Evolutionary conservation across 176 grass and related monocot genomes (phyloP).

Genomic region (Ampelocalamus luodianensis): DNA sequence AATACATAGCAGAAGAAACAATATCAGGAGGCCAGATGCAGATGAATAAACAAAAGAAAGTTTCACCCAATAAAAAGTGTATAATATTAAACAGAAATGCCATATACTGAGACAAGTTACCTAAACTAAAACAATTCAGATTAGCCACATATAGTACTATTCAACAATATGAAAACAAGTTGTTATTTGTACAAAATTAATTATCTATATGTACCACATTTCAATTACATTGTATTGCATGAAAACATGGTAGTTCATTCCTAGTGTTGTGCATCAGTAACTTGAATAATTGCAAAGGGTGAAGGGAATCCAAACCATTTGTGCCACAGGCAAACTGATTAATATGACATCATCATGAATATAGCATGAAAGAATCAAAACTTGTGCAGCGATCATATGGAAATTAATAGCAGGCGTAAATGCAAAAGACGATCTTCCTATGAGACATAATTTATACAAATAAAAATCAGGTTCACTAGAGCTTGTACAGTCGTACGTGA

Average conservation of each 20-base stretch:
- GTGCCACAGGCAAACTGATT: not conserved
- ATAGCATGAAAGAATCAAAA: conserved; percentile 1
- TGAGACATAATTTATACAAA: not conserved
- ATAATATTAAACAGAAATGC: not conserved
- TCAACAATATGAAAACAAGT: not conserved
- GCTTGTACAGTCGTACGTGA: not conserved
- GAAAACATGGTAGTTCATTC: not conserved
- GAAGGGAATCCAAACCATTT: not conserved
- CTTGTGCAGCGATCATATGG: not conserved
- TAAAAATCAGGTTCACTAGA: conserved; percentile 9
- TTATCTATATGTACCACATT: not conserved
- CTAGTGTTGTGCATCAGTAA: not conserved
- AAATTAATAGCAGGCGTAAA: not conserved
- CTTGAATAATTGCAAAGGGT: not conserved
- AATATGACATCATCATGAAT: not conserved
- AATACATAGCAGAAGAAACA: conserved; percentile 29
- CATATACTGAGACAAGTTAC: not conserved
- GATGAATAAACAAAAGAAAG: conserved; percentile 20
- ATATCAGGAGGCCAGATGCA: conserved; percentile 11
- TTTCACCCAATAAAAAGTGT: not conserved
- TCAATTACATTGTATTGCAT: not conserved
- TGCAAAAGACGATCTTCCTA: not conserved
- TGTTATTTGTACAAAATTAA: not conserved
- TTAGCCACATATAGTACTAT: not conserved
- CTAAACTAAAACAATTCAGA: not conserved